Base-by-base conservation (phyloP, 2,329 filamentous ascomycete species). In the Lecanicillium sp. region DNA sequence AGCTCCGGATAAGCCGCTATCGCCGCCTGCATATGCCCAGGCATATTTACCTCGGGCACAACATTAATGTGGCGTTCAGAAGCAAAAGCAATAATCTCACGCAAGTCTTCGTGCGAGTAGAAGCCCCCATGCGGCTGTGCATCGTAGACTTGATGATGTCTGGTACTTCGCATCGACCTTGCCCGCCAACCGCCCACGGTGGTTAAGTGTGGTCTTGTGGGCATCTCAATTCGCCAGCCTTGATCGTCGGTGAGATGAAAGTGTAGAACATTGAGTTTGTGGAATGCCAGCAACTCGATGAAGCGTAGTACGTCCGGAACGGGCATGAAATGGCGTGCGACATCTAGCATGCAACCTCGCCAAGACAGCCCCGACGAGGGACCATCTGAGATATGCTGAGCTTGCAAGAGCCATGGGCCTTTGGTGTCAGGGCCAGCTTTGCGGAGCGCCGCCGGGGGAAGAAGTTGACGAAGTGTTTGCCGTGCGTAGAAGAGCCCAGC, bases 31-130 rank as follows among this genome's bases (percentile, higher is more conserved):
- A 48, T 48, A 33, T 48, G 46, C 15, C 46, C 46, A 1, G 46
- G 46, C 46, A 48, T 46, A 19, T 48, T 44, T 6, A 48, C 37
- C 44, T 48, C 46, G 12, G 46, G 46, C n/a, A 48, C 40, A 17
- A 47, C 43, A 4, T 43, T 41, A n/a, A 47, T 42, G 30, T 47
- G 41, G n/a, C 45, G 39, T 38, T 40, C 36, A 2, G 36, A 30
- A 5, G 45, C 45, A 37, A 41, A 45, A 11, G 45, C 36, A 11
- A 43, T 43, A 20, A 47, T 36, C 29, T 47, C 38, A 5, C 33
- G 19, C 28, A 47, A 19, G 33, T 47, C 45, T 5, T 42, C 38
- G 10, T 34, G 34, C 17, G 45, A 36, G 41, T 47, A 47, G 31
- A 41, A 41, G 18, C 45, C 45, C 4, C 45, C 45, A 12, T 47